phyloP scores from a whole-genome alignment of 2,329 filamentous ascomycete genomes.

The Neofusicoccum laricinum region DNA sequence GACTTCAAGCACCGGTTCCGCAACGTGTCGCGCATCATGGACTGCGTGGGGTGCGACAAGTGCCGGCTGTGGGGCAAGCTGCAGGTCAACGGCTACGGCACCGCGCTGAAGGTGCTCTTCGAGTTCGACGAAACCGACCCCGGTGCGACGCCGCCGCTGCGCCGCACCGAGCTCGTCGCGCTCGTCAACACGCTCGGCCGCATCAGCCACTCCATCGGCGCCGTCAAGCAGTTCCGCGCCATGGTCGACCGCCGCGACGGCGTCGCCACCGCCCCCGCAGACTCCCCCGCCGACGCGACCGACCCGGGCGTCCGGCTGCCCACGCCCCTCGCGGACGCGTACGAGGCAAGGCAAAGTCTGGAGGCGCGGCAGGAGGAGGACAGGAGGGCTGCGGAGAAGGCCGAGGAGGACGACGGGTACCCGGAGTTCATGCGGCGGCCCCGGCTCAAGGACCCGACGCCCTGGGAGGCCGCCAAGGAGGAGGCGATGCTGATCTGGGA shows the following conservation, averaged over 20 bases:
- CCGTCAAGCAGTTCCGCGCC: slow-evolving; percentile 68
- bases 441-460: slow-evolving; percentile 40
- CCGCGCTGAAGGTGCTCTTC: slow-evolving; percentile 92
- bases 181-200: slow-evolving; percentile 91
- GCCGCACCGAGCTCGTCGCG: slow-evolving; percentile 89
- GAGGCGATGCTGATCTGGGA: slow-evolving; percentile 65
- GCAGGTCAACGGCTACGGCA: slow-evolving; percentile 91
- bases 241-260: slow-evolving; percentile 46
- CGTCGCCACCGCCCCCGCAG: slow-evolving; percentile 13
- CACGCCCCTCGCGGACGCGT: slow-evolving; percentile 21
- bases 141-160: slow-evolving; percentile 66
- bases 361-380: slow-evolving; percentile 30
- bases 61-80: slow-evolving; percentile 97
- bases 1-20: slow-evolving; percentile 97
- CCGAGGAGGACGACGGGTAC: slow-evolving; percentile 40
- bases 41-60: slow-evolving; percentile 98
- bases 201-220: slow-evolving; percentile 75
- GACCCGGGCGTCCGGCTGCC: neutral
- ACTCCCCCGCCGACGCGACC: neutral
- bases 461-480: slow-evolving; percentile 58
- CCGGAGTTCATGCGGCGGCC: slow-evolving; percentile 43
- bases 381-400: slow-evolving; percentile 22
- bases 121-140: slow-evolving; percentile 72
- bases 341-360: slow-evolving; percentile 24
- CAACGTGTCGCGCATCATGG: slow-evolving; percentile 95